Evolutionary conservation across 306 rosid species (phyloP).

Genomic region (Chamaecrista fasciculata): DNA sequence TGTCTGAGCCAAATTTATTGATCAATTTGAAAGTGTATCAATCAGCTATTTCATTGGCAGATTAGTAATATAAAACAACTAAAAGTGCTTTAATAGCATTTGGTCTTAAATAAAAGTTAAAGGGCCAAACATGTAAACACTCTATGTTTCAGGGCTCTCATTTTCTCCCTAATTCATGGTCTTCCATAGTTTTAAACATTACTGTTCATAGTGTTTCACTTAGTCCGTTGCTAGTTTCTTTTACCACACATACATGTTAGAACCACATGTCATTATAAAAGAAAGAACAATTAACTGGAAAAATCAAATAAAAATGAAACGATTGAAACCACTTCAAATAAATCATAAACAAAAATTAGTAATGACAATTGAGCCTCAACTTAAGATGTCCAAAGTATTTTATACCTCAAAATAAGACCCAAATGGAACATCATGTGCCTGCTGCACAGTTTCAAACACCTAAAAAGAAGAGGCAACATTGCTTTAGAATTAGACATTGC

Average conservation of each 20-base stretch:
- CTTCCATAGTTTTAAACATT: background rate
- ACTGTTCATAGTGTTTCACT: conserved; percentile 1
- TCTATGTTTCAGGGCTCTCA: background rate
- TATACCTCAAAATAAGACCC: conserved; percentile 92
- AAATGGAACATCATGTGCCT: conserved; percentile 98
- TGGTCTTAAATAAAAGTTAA: background rate
- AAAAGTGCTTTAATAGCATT: background rate
- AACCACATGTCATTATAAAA: background rate
- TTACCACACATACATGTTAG: background rate
- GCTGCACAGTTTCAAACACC: conserved; percentile 96
- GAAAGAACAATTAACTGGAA: background rate
- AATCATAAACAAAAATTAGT: background rate
- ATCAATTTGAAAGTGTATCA: background rate
- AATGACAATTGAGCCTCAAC: background rate
- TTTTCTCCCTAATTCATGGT: background rate
- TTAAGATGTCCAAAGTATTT: conserved; percentile 16
- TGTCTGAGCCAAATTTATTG: background rate
- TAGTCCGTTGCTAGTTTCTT: background rate
- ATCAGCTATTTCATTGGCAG: background rate
- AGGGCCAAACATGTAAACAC: background rate
- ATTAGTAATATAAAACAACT: background rate
- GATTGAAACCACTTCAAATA: conserved; percentile 20
- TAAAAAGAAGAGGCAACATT: conserved; percentile 35
- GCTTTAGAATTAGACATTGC: background rate
- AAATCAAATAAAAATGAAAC: conserved; percentile 20